Percentiles rank a stretch among this genome's conserved stretches.
phyloP scores from a whole-genome alignment of 345 rosid genomes.

The Microcos paniculata region DNA sequence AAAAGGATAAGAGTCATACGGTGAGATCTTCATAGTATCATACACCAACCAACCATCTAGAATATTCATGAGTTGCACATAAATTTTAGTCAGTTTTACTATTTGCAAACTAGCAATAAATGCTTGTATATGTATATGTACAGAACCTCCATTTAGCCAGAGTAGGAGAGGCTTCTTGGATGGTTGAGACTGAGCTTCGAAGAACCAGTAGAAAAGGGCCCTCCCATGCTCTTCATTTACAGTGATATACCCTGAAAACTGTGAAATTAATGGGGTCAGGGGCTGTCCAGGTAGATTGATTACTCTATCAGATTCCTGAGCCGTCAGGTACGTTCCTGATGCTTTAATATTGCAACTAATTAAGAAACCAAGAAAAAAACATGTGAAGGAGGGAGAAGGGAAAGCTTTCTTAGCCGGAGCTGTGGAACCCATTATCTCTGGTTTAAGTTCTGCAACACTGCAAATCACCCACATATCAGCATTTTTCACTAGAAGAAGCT shows the following conservation, averaged over 20 bases:
- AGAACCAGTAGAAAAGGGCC: conserved; percentile 77
- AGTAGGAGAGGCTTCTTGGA: conserved; percentile 56
- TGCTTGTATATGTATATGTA: neutral
- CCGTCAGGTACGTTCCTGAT: neutral
- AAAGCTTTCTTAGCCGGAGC: neutral
- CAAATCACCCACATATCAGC: neutral
- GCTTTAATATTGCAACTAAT: conserved; percentile 25
- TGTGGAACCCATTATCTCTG: neutral
- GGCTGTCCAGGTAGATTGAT: conserved; percentile 59
- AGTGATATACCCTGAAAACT: conserved; percentile 66
- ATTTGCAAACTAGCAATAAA: neutral
- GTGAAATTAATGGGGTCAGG: conserved; percentile 37
- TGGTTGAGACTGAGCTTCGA: conserved; percentile 56
- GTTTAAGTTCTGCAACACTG: neutral
- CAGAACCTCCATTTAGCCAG: conserved; percentile 67
- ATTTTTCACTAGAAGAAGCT: neutral
- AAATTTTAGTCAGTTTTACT: neutral
- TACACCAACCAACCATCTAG: neutral
- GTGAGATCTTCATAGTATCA: neutral
- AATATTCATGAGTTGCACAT: neutral
- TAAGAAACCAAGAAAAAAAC: conserved; percentile 18
- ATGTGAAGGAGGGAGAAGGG: neutral
- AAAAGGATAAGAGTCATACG: neutral
- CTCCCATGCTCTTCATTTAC: conserved; percentile 50
- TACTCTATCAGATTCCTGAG: conserved; percentile 43